Percentiles rank a stretch among this genome's conserved stretches.
phyloP scores from a whole-genome alignment of 176 grass and related monocot genomes.

The Carex parvula region DNA sequence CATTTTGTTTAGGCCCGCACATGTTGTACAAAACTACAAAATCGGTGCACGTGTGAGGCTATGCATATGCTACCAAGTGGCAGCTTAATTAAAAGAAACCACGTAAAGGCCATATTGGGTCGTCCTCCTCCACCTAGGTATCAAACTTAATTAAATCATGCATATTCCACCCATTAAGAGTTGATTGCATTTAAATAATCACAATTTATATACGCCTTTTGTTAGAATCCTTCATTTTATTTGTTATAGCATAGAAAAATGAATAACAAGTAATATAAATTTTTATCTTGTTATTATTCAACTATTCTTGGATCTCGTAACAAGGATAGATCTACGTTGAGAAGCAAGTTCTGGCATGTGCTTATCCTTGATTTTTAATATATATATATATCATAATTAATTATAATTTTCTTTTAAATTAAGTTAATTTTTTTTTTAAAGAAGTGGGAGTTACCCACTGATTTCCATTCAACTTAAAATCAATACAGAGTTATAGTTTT shows the following conservation, averaged over 20 bases:
- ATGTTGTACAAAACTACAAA: background rate
- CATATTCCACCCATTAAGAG: background rate
- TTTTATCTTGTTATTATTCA: background rate
- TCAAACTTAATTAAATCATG: slow-evolving; percentile 7
- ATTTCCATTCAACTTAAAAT: no score
- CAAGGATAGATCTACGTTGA: no score
- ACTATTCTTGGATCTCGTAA: background rate
- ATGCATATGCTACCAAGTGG: background rate
- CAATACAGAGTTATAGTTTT: no score
- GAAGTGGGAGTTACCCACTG: no score
- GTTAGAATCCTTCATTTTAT: background rate
- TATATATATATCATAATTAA: no score
- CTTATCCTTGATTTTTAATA: no score
- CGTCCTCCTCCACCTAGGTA: background rate
- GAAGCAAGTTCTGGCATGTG: no score
- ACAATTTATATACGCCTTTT: background rate
- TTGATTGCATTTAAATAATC: background rate
- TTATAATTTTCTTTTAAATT: no score
- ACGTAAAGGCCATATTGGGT: background rate
- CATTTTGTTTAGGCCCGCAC: background rate
- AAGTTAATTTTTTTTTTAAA: no score
- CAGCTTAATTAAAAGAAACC: slow-evolving; percentile 8
- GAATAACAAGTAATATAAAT: background rate
- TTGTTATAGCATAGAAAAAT: no score
- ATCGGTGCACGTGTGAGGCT: background rate